Evolutionary conservation across 345 rosid species (phyloP).

Genomic region (Murraya koenigii): DNA sequence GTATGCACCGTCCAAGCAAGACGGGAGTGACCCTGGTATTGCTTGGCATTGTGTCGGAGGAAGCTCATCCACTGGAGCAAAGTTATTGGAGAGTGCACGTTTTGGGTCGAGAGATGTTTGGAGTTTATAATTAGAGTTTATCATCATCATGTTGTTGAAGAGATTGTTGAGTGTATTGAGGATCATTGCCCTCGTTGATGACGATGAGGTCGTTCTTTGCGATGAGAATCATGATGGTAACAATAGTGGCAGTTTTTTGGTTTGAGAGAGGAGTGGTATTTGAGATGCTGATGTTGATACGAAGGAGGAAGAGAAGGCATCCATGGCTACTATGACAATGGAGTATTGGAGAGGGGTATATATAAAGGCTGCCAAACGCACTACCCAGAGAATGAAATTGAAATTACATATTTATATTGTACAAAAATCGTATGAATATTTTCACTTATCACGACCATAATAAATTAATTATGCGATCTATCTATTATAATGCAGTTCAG

Average conservation of each 20-base stretch:
- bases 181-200: constrained; percentile 1
- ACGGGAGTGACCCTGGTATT: constrained; percentile 43
- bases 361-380: not conserved
- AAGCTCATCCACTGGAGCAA: constrained; percentile 57
- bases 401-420: no score
- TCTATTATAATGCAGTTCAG: no score
- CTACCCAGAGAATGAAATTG: no score
- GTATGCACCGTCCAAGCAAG: constrained; percentile 57
- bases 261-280: not conserved
- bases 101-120: constrained; percentile 47
- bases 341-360: not conserved
- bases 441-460: no score
- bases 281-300: not conserved
- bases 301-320: not conserved
- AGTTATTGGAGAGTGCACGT: constrained; percentile 41
- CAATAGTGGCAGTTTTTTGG: not conserved
- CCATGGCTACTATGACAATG: not conserved
- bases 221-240: not conserved
- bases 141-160: constrained; percentile 42
- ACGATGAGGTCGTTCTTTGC: no score
- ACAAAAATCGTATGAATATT: no score
- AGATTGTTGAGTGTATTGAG: constrained; percentile 40
- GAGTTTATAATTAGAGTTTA: constrained; percentile 41
- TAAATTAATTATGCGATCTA: no score
- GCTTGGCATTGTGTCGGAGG: constrained; percentile 55